phyloP scores from a whole-genome alignment of 2,329 filamentous ascomycete species.

The Dendrostoma leiphaemia region DNA sequence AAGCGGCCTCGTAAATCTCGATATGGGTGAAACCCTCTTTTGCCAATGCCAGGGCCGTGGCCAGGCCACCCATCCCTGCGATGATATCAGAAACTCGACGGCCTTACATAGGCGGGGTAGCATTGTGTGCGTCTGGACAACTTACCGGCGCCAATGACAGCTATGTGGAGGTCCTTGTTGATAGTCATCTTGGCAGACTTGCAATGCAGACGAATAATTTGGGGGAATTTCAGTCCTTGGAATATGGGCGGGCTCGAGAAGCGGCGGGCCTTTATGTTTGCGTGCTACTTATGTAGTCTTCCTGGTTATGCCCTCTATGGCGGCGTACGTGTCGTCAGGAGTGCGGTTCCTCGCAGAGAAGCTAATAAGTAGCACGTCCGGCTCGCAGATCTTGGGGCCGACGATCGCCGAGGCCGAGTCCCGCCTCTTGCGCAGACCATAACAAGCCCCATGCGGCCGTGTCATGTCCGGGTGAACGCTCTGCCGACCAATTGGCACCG shows the following conservation, averaged over 20 bases:
- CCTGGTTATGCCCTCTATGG: too few species aligned
- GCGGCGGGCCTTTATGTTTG: neutral
- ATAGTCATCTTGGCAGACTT: constrained; percentile 1
- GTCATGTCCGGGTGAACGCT: constrained; percentile 3
- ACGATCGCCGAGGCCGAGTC: neutral
- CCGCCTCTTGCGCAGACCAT: too few species aligned
- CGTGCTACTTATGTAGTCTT: neutral
- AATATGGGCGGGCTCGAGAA: neutral
- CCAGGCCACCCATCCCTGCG: constrained; percentile 73
- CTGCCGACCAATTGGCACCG: neutral
- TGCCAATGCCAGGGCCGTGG: constrained; percentile 70
- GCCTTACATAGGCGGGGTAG: neutral
- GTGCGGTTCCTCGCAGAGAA: too few species aligned
- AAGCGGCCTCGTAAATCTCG: constrained; percentile 71
- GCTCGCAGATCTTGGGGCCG: constrained; percentile 8
- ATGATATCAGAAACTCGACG: neutral
- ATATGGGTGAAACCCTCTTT: constrained; percentile 74
- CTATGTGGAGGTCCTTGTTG: constrained; percentile 28
- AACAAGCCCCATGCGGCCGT: too few species aligned
- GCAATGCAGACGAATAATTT: neutral
- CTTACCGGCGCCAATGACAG: constrained; percentile 32
- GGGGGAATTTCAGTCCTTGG: too few species aligned
- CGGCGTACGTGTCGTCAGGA: too few species aligned
- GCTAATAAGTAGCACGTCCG: too few species aligned
- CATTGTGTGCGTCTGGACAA: neutral